Conservation (phyloP, 2,329 filamentous ascomycete genomes). For the Coniochaeta sp. region DNA sequence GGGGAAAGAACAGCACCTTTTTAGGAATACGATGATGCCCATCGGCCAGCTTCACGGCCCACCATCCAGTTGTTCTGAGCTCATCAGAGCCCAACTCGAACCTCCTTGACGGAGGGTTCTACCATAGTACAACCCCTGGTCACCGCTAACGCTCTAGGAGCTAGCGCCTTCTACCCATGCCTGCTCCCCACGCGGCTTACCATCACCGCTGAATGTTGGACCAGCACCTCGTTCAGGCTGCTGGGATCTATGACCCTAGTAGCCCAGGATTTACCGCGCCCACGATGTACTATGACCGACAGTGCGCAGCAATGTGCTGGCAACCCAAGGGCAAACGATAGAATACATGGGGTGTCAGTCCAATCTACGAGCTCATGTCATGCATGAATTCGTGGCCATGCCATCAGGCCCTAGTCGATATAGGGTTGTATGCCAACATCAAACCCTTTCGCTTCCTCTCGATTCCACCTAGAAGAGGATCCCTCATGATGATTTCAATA, state of each 20-base stretch:
- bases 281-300: background rate
- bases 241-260: background rate
- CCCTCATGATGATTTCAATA: background rate
- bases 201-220: background rate
- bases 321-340: slow-evolving; percentile 6
- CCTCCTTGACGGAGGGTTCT: background rate
- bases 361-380: slow-evolving; percentile 15
- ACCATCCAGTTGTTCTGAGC: background rate
- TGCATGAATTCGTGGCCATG: slow-evolving; percentile 39
- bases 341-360: slow-evolving; percentile 5
- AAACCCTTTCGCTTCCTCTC: background rate
- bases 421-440: slow-evolving; percentile 23
- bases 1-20: background rate
- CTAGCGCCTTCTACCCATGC: background rate
- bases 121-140: background rate
- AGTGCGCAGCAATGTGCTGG: slow-evolving; percentile 4
- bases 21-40: background rate
- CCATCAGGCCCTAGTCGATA: slow-evolving; percentile 27
- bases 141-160: background rate
- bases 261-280: background rate
- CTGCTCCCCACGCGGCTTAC: background rate
- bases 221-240: background rate
- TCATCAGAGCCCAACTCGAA: background rate
- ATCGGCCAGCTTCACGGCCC: background rate
- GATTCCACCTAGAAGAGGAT: background rate